phyloP scores from a whole-genome alignment of 1,284 basidiomycete species.

The Pseudozyma thailandica region DNA sequence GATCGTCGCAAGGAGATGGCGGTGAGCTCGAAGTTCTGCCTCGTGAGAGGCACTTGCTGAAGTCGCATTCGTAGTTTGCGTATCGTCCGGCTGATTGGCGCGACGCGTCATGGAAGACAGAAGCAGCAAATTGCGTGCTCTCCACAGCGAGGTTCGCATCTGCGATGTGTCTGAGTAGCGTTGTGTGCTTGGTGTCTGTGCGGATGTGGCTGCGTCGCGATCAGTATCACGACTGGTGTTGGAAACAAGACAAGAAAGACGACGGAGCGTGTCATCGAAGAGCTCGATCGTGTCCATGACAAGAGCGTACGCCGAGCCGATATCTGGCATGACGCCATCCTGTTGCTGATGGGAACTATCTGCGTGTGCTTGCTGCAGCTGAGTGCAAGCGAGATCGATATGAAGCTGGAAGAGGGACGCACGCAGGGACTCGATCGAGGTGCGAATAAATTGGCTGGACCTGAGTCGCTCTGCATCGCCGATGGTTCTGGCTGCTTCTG shows the following conservation, averaged over 20 bases:
- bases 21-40: slow-evolving; percentile 23
- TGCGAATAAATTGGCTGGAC: slow-evolving; percentile 29
- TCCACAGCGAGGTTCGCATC: slow-evolving; percentile 32
- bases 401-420: slow-evolving; percentile 36
- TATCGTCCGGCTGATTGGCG: background rate
- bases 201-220: background rate
- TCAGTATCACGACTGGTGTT: slow-evolving; percentile 4
- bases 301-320: slow-evolving; percentile 23
- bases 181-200: background rate
- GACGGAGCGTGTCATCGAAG: slow-evolving; percentile 38
- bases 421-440: slow-evolving; percentile 40
- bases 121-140: slow-evolving; percentile 33
- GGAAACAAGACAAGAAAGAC: slow-evolving; percentile 29
- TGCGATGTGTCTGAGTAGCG: slow-evolving; percentile 22
- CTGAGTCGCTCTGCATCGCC: slow-evolving; percentile 28
- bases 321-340: background rate
- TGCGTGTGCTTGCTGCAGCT: slow-evolving; percentile 18
- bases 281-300: slow-evolving; percentile 44
- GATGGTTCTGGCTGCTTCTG: slow-evolving; percentile 33
- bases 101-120: slow-evolving; percentile 28
- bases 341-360: background rate
- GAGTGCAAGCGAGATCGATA: slow-evolving; percentile 28
- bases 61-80: background rate
- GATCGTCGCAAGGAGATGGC: slow-evolving; percentile 29
- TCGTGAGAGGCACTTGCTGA: background rate